Percentiles rank a stretch among this genome's conserved stretches.
Conservation (phyloP, 2,329 filamentous ascomycete species). For the Aspergillus brunneoviolaceus region DNA sequence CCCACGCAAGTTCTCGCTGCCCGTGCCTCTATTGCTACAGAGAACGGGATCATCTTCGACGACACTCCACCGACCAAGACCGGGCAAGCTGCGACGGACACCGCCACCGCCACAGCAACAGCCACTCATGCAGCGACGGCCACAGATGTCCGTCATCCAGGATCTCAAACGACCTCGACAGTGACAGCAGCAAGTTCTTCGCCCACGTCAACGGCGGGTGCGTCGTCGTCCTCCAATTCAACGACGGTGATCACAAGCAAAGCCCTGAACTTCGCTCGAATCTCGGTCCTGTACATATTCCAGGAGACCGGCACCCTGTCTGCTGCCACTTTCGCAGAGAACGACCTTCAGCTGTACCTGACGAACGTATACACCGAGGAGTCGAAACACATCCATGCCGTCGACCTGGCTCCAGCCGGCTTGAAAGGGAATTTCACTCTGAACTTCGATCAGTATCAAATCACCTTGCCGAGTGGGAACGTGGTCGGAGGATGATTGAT, state of each 20-base stretch:
- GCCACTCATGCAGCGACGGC: neutral
- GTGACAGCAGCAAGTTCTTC: slow-evolving; percentile 20
- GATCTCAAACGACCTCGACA: neutral
- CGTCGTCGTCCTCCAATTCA: slow-evolving; percentile 1
- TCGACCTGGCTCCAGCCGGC: slow-evolving; percentile 23
- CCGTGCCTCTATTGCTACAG: slow-evolving; percentile 30
- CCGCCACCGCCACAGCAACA: slow-evolving; percentile 24
- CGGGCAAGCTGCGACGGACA: slow-evolving; percentile 20
- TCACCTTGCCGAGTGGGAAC: slow-evolving; percentile 24
- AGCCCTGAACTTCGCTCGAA: slow-evolving; percentile 36
- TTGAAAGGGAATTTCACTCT: slow-evolving; percentile 31
- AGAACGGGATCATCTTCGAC: slow-evolving; percentile 42
- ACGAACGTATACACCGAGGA: slow-evolving; percentile 24
- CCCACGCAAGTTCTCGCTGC: slow-evolving; percentile 22
- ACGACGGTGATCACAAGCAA: slow-evolving; percentile 17
- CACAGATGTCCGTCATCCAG: neutral
- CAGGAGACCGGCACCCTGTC: slow-evolving; percentile 34
- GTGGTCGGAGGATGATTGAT: slow-evolving; percentile 16
- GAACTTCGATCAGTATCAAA: slow-evolving; percentile 38
- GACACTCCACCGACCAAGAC: slow-evolving; percentile 11
- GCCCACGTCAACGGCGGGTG: neutral
- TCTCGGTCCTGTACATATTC: slow-evolving; percentile 44
- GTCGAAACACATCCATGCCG: slow-evolving; percentile 19
- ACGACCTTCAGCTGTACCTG: slow-evolving; percentile 35
- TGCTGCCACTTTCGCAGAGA: slow-evolving; percentile 30